Evolutionary conservation across 495 filamentous ascomycete genomes (phyloP).

Genomic region (Penicillium roqueforti): DNA sequence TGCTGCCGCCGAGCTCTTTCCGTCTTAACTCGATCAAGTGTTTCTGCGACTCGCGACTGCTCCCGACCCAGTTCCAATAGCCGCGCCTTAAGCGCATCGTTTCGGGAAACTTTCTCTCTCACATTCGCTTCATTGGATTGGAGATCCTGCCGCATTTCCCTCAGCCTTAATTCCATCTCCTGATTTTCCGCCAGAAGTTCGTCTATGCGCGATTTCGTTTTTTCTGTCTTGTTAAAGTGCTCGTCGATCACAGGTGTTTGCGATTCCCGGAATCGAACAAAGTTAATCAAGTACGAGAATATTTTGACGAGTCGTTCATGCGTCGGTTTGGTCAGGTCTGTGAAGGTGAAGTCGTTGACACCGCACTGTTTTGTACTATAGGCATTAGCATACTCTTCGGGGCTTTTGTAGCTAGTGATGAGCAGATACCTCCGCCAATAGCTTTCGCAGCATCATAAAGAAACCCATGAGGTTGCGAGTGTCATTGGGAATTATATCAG

Average conservation of each 20-base stretch:
- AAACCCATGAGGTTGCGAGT: constrained; percentile 92
- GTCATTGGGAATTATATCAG: constrained; percentile 77
- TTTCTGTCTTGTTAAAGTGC: constrained; percentile 85
- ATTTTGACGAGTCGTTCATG: constrained; percentile 83
- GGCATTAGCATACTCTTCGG: neutral
- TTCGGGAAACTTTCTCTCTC: constrained; percentile 73
- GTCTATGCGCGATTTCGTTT: constrained; percentile 80
- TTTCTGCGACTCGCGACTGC: constrained; percentile 73
- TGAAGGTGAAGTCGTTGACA: constrained; percentile 88
- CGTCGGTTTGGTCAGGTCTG: constrained; percentile 83
- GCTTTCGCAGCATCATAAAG: constrained; percentile 68
- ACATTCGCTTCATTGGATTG: constrained; percentile 74
- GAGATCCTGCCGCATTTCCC: constrained; percentile 72
- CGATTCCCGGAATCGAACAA: constrained; percentile 90
- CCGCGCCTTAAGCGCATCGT: constrained; percentile 76
- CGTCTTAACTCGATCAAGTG: constrained; percentile 67
- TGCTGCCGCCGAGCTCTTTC: constrained; percentile 69
- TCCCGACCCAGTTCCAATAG: constrained; percentile 70
- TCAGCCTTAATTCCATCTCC: constrained; percentile 72
- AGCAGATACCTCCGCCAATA: constrained; percentile 63
- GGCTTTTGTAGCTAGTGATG: neutral
- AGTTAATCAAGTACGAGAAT: constrained; percentile 96
- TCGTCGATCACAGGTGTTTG: constrained; percentile 82
- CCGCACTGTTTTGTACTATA: constrained; percentile 55
- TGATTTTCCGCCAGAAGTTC: constrained; percentile 81